phyloP scores from a whole-genome alignment of 768 basidiomycete species.

The Trametes gibbosa region DNA sequence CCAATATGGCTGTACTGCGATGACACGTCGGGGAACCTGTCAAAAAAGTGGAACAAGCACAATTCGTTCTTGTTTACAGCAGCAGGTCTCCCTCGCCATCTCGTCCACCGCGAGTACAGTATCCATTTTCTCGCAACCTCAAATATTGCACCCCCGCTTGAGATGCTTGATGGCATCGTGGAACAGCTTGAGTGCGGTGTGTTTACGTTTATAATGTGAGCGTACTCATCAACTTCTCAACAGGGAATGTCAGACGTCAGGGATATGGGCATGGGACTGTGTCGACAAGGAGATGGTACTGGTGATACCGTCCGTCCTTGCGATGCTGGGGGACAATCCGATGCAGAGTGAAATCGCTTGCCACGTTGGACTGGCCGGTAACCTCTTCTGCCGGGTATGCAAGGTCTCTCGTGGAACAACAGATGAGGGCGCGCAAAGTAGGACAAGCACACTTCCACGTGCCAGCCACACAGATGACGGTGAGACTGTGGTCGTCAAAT shows the following conservation, averaged over 20 bases:
- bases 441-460: too few relatives aligned
- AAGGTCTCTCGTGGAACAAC: slow-evolving; percentile 28
- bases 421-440: background rate
- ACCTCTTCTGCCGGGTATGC: slow-evolving; percentile 42
- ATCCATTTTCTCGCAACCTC: slow-evolving; percentile 43
- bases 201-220: too few relatives aligned
- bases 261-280: slow-evolving; percentile 41
- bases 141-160: slow-evolving; percentile 39
- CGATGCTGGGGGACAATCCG: slow-evolving; percentile 41
- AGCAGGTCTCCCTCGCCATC: slow-evolving; percentile 35
- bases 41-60: slow-evolving; percentile 50
- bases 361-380: slow-evolving; percentile 40
- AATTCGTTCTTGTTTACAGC: slow-evolving; percentile 38
- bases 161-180: slow-evolving; percentile 39
- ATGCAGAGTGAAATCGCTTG: slow-evolving; percentile 45
- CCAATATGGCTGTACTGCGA: slow-evolving; percentile 44
- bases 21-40: slow-evolving; percentile 43
- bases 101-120: slow-evolving; percentile 34
- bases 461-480: too few relatives aligned
- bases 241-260: slow-evolving; percentile 28
- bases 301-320: slow-evolving; percentile 13
- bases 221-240: background rate
- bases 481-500: too few relatives aligned
- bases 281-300: slow-evolving; percentile 2
- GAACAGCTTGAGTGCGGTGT: slow-evolving; percentile 32